phyloP scores from a whole-genome alignment of 805 yeast species.

The Yarrowia deformans region DNA sequence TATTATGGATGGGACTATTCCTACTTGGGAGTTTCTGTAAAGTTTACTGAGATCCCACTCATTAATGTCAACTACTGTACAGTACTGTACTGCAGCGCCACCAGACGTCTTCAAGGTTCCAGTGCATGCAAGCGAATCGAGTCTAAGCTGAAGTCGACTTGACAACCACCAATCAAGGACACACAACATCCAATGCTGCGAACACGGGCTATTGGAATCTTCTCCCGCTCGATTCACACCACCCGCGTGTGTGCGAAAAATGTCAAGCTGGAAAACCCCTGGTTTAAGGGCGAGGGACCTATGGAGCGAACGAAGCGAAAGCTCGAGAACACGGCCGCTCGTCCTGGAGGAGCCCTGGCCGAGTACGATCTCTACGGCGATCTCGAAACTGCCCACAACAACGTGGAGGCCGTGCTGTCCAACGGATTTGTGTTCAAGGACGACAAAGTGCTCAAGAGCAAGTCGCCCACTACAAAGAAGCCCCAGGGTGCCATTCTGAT shows the following conservation, averaged over 20 bases:
- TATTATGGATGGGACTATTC: neutral
- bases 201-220: neutral
- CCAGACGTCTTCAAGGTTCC: neutral
- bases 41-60: neutral
- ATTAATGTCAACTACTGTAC: too few relatives aligned
- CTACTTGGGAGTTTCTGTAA: too few relatives aligned
- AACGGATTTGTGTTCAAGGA: slow-evolving; percentile 69
- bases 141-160: neutral
- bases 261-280: slow-evolving; percentile 37
- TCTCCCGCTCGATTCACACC: slow-evolving; percentile 32
- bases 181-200: slow-evolving; percentile 28
- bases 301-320: slow-evolving; percentile 39
- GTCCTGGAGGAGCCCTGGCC: slow-evolving; percentile 47
- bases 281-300: slow-evolving; percentile 39
- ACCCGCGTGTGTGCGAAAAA: slow-evolving; percentile 14
- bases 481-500: slow-evolving; percentile 48
- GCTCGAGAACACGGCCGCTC: slow-evolving; percentile 36
- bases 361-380: slow-evolving; percentile 58
- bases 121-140: neutral
- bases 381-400: slow-evolving; percentile 57
- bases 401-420: slow-evolving; percentile 58
- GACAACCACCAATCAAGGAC: neutral
- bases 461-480: slow-evolving; percentile 46
- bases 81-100: too few relatives aligned
- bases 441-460: slow-evolving; percentile 55